Evolutionary conservation across 2,329 filamentous ascomycete genomes (phyloP).

Genomic region (Leptosphaerulina australis): DNA sequence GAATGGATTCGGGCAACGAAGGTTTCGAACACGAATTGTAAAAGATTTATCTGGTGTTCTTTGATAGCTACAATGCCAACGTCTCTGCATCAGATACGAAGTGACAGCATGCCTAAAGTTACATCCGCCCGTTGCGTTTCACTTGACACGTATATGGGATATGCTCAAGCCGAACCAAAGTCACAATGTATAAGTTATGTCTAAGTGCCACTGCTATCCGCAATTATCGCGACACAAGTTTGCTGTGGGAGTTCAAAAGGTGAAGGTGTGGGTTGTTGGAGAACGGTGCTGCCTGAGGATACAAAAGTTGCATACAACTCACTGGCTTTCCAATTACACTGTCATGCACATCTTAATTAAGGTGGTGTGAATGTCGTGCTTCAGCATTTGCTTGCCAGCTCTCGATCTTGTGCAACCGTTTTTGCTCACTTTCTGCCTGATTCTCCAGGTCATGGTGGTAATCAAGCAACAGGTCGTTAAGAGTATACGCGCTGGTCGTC

Average conservation of each 20-base stretch:
- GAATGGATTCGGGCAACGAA: constrained; percentile 26
- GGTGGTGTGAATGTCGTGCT: background rate
- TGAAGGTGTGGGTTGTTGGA: background rate
- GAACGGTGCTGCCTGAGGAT: too few relatives aligned
- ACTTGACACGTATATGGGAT: too few relatives aligned
- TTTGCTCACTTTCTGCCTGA: background rate
- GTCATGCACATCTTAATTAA: background rate
- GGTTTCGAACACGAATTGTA: constrained; percentile 30
- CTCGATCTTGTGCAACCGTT: background rate
- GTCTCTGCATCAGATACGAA: too few relatives aligned
- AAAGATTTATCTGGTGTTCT: too few relatives aligned
- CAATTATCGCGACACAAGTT: background rate
- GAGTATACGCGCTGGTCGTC: background rate
- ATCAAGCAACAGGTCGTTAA: background rate
- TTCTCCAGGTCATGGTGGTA: background rate
- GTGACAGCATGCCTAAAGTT: background rate
- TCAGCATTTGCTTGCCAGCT: background rate
- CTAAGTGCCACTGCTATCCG: background rate
- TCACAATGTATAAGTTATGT: background rate
- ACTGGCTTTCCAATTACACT: background rate
- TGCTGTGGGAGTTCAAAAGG: background rate
- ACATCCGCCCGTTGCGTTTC: background rate
- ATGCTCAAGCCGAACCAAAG: background rate
- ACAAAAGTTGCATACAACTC: too few relatives aligned
- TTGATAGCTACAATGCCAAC: too few relatives aligned